These are phyloP conservation scores for Panus rudis DNA, from an alignment of 768 basidiomycete species.

Conservation along the genomic window DNA sequence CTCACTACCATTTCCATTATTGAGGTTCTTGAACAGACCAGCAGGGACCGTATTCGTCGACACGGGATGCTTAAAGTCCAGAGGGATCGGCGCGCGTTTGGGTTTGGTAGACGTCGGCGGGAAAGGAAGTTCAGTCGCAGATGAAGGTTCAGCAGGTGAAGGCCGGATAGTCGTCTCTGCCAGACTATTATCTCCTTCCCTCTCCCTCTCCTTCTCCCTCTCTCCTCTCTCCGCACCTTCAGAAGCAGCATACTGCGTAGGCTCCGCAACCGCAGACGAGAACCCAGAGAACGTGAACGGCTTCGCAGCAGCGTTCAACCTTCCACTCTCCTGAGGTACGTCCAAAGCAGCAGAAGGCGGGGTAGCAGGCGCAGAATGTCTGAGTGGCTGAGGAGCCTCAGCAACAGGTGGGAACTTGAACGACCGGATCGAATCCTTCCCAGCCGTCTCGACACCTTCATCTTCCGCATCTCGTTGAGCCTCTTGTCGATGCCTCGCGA, in stretches of 20 bases:
- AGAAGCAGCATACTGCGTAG: neutral
- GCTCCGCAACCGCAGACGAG: conserved; percentile 22
- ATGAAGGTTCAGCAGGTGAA: neutral
- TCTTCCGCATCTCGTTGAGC: conserved; percentile 6
- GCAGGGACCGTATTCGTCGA: conserved; percentile 77
- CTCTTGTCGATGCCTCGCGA: conserved; percentile 24
- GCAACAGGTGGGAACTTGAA: conserved; percentile 66
- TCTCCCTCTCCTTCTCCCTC: conserved; percentile 21
- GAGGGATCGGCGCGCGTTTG: conserved; percentile 69
- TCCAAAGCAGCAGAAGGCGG: conserved; percentile 21
- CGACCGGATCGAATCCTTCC: conserved; percentile 46
- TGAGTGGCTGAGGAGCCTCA: conserved; percentile 39
- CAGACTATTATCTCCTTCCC: conserved; percentile 3
- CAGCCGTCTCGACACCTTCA: conserved; percentile 32
- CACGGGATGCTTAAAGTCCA: conserved; percentile 66
- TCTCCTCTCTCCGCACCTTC: conserved; percentile 16
- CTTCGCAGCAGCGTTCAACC: conserved; percentile 40
- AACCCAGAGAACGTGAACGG: conserved; percentile 70
- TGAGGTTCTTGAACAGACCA: conserved; percentile 78
- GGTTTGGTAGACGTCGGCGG: conserved; percentile 28
- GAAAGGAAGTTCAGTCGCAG: conserved; percentile 23
- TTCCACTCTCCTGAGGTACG: conserved; percentile 11
- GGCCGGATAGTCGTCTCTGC: conserved; percentile 5
- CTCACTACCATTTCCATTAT: conserved; percentile 36
- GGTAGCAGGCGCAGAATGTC: conserved; percentile 39